These are phyloP conservation scores for Gaultheria prostrata DNA, from an alignment of 148 eudicot genomes.

Conservation along the genomic window DNA sequence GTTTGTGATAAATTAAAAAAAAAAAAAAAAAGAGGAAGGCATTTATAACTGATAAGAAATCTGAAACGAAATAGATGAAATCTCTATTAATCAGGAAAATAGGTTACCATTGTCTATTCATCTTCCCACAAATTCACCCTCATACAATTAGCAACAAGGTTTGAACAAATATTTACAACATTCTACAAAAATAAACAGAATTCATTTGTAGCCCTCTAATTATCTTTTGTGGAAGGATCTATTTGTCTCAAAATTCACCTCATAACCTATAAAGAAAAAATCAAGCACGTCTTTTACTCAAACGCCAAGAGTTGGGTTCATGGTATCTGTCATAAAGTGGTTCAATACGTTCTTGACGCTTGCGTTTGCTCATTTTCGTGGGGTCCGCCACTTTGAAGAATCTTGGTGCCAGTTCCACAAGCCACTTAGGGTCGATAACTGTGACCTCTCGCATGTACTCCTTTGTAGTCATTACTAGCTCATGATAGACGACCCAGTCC, in stretches of 20 bases:
- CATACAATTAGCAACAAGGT: background rate
- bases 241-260: background rate
- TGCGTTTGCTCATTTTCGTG: conserved; percentile 89
- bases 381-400: conserved; percentile 92
- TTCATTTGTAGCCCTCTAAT: background rate
- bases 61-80: background rate
- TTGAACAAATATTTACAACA: background rate
- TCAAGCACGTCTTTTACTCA: conserved; percentile 85
- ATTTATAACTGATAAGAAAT: background rate
- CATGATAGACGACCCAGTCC: conserved; percentile 96
- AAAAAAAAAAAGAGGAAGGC: background rate
- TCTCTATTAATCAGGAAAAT: background rate
- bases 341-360: conserved; percentile 92
- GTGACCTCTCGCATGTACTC: conserved; percentile 98
- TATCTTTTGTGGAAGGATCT: background rate
- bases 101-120: background rate
- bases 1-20: background rate
- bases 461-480: conserved; percentile 94
- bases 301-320: conserved; percentile 96
- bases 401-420: conserved; percentile 50
- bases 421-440: conserved; percentile 62
- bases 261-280: conserved; percentile 1
- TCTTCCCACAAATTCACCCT: background rate
- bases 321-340: conserved; percentile 94
- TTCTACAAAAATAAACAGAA: background rate